Conservation (phyloP, 129 eudicot genomes). For the Centrapalus pauciflorus region DNA sequence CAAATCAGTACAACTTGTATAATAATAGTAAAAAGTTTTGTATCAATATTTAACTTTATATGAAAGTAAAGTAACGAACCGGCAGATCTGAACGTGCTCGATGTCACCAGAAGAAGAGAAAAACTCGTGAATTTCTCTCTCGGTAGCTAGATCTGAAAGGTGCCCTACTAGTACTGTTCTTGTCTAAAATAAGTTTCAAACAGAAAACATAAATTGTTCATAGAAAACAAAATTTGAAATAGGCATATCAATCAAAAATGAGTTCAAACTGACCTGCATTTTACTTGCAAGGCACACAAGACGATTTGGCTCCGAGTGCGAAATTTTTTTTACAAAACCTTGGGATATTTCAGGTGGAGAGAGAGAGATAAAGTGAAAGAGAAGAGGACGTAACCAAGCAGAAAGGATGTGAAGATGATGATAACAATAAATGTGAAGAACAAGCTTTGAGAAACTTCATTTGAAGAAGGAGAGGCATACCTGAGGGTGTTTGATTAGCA, state of each 20-base stretch:
- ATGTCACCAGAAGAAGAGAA: conserved; percentile 93
- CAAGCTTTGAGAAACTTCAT: no score
- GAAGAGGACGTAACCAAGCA: conserved; percentile 12
- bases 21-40: neutral
- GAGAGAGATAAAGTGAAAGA: neutral
- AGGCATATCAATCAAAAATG: neutral
- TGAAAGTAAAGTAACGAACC: conserved; percentile 37
- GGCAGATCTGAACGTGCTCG: conserved; percentile 79
- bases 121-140: conserved; percentile 92
- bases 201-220: neutral
- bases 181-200: conserved; percentile 32
- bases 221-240: neutral
- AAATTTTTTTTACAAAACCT: conserved; percentile 2
- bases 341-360: conserved; percentile 16
- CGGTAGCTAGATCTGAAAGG: conserved; percentile 97
- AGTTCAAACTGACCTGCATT: conserved; percentile 35
- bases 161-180: conserved; percentile 73
- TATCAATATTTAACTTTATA: neutral
- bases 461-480: no score
- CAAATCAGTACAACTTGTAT: neutral
- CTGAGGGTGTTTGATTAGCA: no score
- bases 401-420: conserved; percentile 12
- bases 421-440: conserved; percentile 7
- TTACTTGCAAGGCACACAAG: conserved; percentile 5
- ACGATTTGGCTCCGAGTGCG: neutral